Evolutionary conservation across 768 basidiomycete species (phyloP).

Genomic region (Xerocomellus chrysenteron): DNA sequence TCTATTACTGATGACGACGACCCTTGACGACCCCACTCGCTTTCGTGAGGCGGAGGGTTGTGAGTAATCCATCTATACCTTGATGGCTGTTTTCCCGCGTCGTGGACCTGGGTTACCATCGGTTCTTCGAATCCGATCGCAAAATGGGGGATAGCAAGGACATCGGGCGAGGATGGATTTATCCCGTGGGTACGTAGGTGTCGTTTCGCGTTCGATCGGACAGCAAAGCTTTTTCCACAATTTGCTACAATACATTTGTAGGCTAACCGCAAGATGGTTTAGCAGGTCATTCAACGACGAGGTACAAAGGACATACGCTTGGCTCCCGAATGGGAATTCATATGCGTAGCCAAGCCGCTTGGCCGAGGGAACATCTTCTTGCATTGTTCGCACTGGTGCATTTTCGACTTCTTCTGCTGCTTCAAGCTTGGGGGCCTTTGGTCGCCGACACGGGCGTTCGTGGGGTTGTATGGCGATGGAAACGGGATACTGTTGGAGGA

Average conservation of each 20-base stretch:
- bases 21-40: constrained; percentile 26
- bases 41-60: constrained; percentile 31
- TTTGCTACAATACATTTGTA: constrained; percentile 53
- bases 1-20: constrained; percentile 15
- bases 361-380: constrained; percentile 48
- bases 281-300: constrained; percentile 3
- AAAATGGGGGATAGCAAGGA: constrained; percentile 27
- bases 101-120: constrained; percentile 44
- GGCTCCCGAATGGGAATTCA: constrained; percentile 53
- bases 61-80: constrained; percentile 44
- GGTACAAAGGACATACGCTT: constrained; percentile 39
- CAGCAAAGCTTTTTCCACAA: constrained; percentile 69
- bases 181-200: constrained; percentile 77
- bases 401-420: constrained; percentile 42
- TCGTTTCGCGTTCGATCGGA: constrained; percentile 78
- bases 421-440: constrained; percentile 11
- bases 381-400: constrained; percentile 49
- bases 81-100: constrained; percentile 35
- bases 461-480: constrained; percentile 10
- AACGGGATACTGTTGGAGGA: constrained; percentile 4
- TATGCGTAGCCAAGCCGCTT: constrained; percentile 51
- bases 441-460: constrained; percentile 3
- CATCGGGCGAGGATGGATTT: constrained; percentile 22
- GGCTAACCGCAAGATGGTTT: constrained; percentile 12
- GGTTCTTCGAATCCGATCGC: constrained; percentile 47